phyloP scores from a whole-genome alignment of 1,139 yeast genomes.

The Debaryomyces nepalensis region DNA sequence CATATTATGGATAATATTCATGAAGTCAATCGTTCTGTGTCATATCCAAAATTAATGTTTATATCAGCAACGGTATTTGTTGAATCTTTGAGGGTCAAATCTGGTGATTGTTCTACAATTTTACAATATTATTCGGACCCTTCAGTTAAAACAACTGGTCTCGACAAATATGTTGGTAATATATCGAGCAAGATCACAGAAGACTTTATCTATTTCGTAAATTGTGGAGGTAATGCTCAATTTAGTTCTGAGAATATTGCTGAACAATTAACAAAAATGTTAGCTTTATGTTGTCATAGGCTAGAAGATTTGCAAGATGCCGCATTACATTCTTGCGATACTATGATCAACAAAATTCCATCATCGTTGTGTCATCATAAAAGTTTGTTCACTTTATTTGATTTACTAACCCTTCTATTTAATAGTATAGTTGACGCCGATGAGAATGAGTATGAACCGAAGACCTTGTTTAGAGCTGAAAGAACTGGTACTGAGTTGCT shows the following conservation, averaged over 20 bases:
- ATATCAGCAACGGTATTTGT: conserved; percentile 79
- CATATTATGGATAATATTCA: conserved; percentile 56
- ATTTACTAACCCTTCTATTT: conserved; percentile 75
- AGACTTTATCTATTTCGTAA: conserved; percentile 55
- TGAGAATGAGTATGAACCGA: conserved; percentile 82
- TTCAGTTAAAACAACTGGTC: conserved; percentile 69
- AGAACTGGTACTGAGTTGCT: conserved; percentile 60
- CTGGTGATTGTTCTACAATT: conserved; percentile 80
- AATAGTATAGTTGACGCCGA: conserved; percentile 88
- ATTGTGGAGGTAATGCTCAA: conserved; percentile 51
- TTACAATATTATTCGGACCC: conserved; percentile 87
- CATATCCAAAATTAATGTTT: conserved; percentile 86
- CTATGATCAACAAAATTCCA: conserved; percentile 71
- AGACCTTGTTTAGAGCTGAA: conserved; percentile 66
- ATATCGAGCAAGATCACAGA: conserved; percentile 65
- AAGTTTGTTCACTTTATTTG: conserved; percentile 79
- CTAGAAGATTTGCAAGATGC: conserved; percentile 75
- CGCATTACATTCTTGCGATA: conserved; percentile 79
- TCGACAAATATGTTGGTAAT: conserved; percentile 70
- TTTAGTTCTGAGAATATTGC: conserved; percentile 68
- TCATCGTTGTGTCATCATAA: conserved; percentile 76
- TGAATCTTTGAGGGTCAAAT: conserved; percentile 76
- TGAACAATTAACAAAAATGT: conserved; percentile 67
- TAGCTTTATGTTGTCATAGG: conserved; percentile 79
- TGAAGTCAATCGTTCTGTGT: conserved; percentile 58